These are phyloP conservation scores for Eimeria acervulina DNA, from an alignment of 169 alveolate species.

Conservation along the genomic window DNA sequence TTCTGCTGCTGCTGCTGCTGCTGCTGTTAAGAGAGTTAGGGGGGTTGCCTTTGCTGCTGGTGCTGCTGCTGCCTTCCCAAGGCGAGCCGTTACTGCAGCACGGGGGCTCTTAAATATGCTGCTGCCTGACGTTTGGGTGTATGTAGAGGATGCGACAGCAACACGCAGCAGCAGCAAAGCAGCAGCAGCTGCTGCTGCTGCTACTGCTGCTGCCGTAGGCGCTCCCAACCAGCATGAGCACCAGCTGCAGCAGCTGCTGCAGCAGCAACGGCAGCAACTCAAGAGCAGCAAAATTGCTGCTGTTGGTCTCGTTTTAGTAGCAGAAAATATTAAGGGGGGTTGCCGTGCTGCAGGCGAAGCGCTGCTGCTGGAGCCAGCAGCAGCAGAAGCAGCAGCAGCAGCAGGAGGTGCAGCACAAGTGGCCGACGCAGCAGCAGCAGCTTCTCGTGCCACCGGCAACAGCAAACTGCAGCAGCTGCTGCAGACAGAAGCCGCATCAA, in stretches of 20 bases:
- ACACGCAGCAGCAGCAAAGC: background rate
- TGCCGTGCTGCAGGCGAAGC: slow-evolving; percentile 82
- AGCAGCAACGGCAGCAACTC: background rate
- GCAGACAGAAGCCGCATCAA: slow-evolving; percentile 35
- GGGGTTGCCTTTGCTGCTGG: slow-evolving; percentile 92
- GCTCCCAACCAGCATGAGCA: background rate
- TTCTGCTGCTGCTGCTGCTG: slow-evolving; percentile 89
- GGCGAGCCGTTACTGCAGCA: slow-evolving; percentile 89
- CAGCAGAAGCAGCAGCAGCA: slow-evolving; percentile 30
- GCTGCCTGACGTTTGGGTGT: slow-evolving; percentile 95
- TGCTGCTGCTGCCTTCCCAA: slow-evolving; percentile 87
- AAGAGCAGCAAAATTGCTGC: slow-evolving; percentile 87
- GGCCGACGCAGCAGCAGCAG: slow-evolving; percentile 37
- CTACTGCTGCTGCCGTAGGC: background rate
- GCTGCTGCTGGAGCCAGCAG: too few species aligned
- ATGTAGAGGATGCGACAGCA: slow-evolving; percentile 86
- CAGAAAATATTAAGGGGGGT: slow-evolving; percentile 90
- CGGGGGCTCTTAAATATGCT: slow-evolving; percentile 92
- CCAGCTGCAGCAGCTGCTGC: slow-evolving; percentile 25
- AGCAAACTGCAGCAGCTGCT: slow-evolving; percentile 45
- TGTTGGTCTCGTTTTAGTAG: slow-evolving; percentile 93
- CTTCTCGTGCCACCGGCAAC: slow-evolving; percentile 66
- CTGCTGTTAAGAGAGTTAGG: slow-evolving; percentile 90
- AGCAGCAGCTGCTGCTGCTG: background rate
- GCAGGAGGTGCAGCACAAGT: background rate